A percentile compares a stretch with the other conserved stretches of the same genome.
phyloP scores from a whole-genome alignment of 306 rosid genomes.

The Glycine tomentella region DNA sequence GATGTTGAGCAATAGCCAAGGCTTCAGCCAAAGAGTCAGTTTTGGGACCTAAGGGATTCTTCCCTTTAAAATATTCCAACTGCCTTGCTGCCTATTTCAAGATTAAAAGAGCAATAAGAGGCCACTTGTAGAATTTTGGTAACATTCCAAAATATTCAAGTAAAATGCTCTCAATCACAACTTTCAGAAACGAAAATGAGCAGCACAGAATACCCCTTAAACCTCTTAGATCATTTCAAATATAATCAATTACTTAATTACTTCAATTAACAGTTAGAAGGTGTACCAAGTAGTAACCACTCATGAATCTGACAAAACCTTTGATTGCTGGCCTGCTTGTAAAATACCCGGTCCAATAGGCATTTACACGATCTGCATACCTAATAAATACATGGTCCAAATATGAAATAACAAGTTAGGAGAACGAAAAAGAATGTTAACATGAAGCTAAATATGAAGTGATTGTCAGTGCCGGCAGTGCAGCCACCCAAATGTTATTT shows the following conservation, averaged over 20 bases:
- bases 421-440: constrained; percentile 15
- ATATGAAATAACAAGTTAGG: constrained; percentile 38
- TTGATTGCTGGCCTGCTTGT: constrained; percentile 89
- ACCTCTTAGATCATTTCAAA: constrained; percentile 21
- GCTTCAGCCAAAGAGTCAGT: constrained; percentile 84
- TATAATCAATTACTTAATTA: constrained; percentile 42
- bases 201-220: neutral
- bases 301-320: constrained; percentile 75
- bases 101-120: constrained; percentile 38
- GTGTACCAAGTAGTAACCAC: constrained; percentile 74
- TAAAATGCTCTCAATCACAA: constrained; percentile 13
- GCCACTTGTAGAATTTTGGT: neutral
- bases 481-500: neutral
- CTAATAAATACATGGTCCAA: constrained; percentile 57
- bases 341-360: constrained; percentile 97
- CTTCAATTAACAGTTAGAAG: no score
- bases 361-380: constrained; percentile 79
- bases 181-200: neutral
- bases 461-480: no score
- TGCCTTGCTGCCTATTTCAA: constrained; percentile 83
- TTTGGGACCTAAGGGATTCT: constrained; percentile 64
- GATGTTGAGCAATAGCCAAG: constrained; percentile 89
- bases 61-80: constrained; percentile 78
- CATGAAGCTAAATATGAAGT: no score
- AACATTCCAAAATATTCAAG: constrained; percentile 3